A percentile compares a stretch with the other conserved stretches of the same genome.
phyloP scores from a whole-genome alignment of 768 basidiomycete genomes.

The Gymnopilus junonius region DNA sequence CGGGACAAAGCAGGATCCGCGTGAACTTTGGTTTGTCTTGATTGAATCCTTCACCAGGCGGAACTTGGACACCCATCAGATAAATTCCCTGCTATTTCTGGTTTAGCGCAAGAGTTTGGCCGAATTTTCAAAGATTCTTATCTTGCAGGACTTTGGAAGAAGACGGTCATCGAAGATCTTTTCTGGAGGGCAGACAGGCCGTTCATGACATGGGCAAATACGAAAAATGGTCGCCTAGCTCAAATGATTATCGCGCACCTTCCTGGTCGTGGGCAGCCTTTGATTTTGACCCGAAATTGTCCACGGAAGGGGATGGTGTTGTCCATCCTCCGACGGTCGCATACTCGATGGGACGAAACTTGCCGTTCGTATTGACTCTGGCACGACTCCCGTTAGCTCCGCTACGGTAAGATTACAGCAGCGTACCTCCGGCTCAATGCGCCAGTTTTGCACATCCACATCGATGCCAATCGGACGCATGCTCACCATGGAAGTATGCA shows the following conservation, averaged over 20 bases:
- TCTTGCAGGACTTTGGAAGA: slow-evolving; percentile 6
- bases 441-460: background rate
- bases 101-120: background rate
- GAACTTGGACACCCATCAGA: background rate
- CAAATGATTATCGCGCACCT: background rate
- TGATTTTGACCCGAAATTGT: background rate
- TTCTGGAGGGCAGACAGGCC: background rate
- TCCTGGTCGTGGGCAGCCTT: slow-evolving; percentile 4
- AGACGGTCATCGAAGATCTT: background rate
- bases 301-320: background rate
- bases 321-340: background rate
- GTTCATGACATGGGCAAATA: background rate
- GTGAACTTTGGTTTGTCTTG: background rate
- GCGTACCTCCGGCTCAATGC: background rate
- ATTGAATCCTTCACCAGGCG: background rate
- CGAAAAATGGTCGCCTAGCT: background rate
- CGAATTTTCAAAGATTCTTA: background rate
- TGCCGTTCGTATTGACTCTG: background rate
- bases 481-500: background rate
- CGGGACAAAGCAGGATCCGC: background rate
- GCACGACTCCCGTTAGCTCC: background rate
- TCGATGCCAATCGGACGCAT: background rate
- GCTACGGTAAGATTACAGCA: background rate
- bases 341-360: background rate
- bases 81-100: background rate